Base-by-base conservation (phyloP, 352 stramenopile genomes). In the Phytophthora hibernalis region DNA sequence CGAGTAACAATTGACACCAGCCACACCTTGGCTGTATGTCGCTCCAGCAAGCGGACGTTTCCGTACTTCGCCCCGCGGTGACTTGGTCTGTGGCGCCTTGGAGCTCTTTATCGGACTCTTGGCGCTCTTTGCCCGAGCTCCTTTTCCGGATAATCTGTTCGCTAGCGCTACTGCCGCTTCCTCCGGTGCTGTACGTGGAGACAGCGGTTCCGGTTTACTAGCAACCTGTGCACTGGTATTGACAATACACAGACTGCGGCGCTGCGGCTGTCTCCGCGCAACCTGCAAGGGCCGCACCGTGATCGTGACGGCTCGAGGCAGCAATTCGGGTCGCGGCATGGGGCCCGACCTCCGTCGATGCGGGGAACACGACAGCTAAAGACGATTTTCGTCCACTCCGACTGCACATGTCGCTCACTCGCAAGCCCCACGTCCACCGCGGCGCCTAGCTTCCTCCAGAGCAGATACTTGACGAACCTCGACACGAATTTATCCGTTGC, bases 331-430 rank as follows among this genome's bases (percentile, higher is more conserved):
- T 30, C 76, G 61, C 54, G 62, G 53, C 76, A 83, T 84, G 5
- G 76, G 73, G 13, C 72, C 74, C 18, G 65, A 77, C 38, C 73
- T 70, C 21, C 62, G 61, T 16, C 72, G 72, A 70, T 80, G 66
- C 11, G 42, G 40, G 51, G 70, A 10, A 56, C 74, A 52, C 26
- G 75, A 40, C 56, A 82, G 44, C 81, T 86, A 33, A 93, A 86
- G 28, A 90, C 80, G 45, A 93, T 93, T 72, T 91, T 91, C 60
- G 89, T 93, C 85, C 85, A 93, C 50, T 93, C 85, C 0, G 85
- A 88, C 52, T 86, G 79, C 38, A 74, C 68, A 5, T 74, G 18
- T 7, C 77, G 71, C 28, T 88, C 77, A 16, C 71, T 68, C 0
- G 68, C 58, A 9, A 89, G 51, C 8, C 70, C 67, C 0, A 64